Evolutionary conservation across 2,329 filamentous ascomycete species (phyloP).

Genomic region (Phaeoacremonium minimum): DNA sequence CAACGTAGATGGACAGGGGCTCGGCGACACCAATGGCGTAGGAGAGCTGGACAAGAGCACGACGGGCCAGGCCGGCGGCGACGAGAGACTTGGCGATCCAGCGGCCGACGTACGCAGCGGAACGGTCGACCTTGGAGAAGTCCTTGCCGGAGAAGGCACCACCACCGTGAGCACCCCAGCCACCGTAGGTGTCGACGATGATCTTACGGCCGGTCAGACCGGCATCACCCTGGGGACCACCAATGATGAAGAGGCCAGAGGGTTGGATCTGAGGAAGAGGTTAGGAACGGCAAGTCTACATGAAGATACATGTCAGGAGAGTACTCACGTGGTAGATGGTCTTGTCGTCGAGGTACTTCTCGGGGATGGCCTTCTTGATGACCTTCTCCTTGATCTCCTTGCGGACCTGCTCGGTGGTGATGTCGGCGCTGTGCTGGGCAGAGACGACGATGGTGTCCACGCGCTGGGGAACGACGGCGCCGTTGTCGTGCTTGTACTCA

Average conservation of each 20-base stretch:
- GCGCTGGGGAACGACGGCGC: conserved; percentile 85
- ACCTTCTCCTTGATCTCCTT: conserved; percentile 94
- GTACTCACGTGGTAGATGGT: conserved; percentile 86
- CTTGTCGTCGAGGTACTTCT: conserved; percentile 84
- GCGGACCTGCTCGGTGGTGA: conserved; percentile 82
- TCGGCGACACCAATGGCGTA: conserved; percentile 99
- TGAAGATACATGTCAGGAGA: conserved; percentile 8
- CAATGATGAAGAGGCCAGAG: conserved; percentile 97
- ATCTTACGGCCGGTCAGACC: conserved; percentile 99
- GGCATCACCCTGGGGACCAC: conserved; percentile 97
- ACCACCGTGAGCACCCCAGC: conserved; percentile 99
- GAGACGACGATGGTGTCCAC: conserved; percentile 97
- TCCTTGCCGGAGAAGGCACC: conserved; percentile 99
- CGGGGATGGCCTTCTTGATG: conserved; percentile 88
- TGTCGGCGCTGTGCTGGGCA: conserved; percentile 85
- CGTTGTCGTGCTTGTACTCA: conserved; percentile 95
- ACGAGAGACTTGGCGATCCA: conserved; percentile 99
- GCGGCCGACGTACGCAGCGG: conserved; percentile 92
- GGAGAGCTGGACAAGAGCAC: conserved; percentile 93
- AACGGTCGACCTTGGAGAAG: conserved; percentile 99
- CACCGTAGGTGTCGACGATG: conserved; percentile 99
- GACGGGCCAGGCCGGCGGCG: conserved; percentile 80
- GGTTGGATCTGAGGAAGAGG: conserved; percentile 79
- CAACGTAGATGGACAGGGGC: conserved; percentile 96
- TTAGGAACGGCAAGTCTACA: not conserved